Conservation (phyloP, 1,284 basidiomycete species). For the Cutaneotrichosporon sp. region DNA sequence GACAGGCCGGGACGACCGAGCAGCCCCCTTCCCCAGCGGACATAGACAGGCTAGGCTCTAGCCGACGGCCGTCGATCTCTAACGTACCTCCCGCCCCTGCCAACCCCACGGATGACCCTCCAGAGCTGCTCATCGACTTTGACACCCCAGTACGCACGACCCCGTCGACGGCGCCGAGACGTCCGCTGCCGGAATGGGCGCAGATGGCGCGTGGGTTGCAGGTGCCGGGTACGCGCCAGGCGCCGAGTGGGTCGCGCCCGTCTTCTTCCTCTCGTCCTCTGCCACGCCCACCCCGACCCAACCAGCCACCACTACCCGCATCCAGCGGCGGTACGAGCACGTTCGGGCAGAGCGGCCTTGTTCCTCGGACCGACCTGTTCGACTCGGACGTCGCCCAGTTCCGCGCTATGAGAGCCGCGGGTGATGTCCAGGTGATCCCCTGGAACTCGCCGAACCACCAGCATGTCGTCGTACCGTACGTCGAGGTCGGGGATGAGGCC, state of each 20-base stretch:
- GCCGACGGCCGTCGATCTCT: neutral
- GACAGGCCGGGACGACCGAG: slow-evolving; percentile 33
- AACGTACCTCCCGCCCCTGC: neutral
- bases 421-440: slow-evolving; percentile 5
- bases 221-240: neutral
- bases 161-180: neutral
- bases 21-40: neutral
- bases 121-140: slow-evolving; percentile 1
- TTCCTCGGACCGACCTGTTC: neutral
- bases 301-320: neutral
- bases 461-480: slow-evolving; percentile 6
- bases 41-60: neutral
- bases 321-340: neutral
- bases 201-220: slow-evolving; percentile 4
- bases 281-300: neutral
- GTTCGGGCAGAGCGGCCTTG: neutral
- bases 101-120: slow-evolving; percentile 8
- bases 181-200: slow-evolving; percentile 8
- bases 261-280: neutral
- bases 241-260: neutral
- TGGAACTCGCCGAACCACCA: slow-evolving; percentile 10
- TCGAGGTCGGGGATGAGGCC: neutral
- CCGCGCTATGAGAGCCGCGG: neutral
- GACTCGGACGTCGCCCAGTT: slow-evolving; percentile 7
- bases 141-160: slow-evolving; percentile 1